A percentile compares a stretch with the other conserved stretches of the same genome.
Conservation (phyloP, 768 basidiomycete species). For the Panellus pusillus region DNA sequence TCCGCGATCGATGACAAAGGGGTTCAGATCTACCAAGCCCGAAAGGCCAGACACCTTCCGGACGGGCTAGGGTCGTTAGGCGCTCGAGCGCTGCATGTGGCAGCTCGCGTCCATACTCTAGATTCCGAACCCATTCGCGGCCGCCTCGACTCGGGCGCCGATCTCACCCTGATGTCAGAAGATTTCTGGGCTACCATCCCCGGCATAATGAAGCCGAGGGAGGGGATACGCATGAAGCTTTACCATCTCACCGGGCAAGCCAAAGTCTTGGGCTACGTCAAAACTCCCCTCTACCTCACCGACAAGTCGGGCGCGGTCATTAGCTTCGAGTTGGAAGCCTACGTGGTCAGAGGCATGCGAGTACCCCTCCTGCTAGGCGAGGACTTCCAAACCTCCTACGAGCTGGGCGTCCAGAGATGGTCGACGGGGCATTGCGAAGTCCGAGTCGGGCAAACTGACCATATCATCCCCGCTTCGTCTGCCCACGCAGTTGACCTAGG, state of each 20-base stretch:
- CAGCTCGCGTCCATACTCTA: background rate
- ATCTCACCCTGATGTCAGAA: too few relatives aligned
- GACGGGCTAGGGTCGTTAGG: background rate
- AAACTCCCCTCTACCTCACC: too few relatives aligned
- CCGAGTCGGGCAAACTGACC: background rate
- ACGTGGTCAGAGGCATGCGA: background rate
- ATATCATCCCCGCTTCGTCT: background rate
- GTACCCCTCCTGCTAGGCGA: conserved; percentile 6
- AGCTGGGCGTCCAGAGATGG: background rate
- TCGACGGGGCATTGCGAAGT: background rate
- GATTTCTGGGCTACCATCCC: too few relatives aligned
- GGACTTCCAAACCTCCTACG: conserved; percentile 27
- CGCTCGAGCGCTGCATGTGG: background rate
- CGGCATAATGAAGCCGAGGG: too few relatives aligned
- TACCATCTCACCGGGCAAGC: too few relatives aligned
- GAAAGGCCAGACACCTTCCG: conserved; percentile 1
- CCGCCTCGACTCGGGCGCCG: background rate
- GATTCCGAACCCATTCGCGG: background rate
- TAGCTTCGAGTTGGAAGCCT: background rate
- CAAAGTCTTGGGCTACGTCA: too few relatives aligned
- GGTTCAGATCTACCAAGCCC: conserved; percentile 15
- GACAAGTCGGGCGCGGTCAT: background rate
- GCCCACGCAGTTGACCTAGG: background rate
- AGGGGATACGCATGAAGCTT: too few relatives aligned
- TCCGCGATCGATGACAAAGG: conserved; percentile 3